Evolutionary conservation across 148 eudicot species (phyloP).

Genomic region (Heliosperma pusillum): DNA sequence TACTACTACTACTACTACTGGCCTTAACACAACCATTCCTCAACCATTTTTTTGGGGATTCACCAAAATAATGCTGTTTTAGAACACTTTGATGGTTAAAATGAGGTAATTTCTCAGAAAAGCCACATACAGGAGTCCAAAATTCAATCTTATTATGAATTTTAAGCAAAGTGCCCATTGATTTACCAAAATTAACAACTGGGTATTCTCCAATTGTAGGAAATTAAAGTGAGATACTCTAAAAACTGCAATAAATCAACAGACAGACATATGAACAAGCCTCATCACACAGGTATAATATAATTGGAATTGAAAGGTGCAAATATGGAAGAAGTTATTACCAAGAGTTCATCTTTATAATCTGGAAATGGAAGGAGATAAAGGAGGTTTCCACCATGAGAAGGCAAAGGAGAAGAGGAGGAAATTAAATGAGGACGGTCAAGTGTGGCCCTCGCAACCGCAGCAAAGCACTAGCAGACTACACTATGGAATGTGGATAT

Average conservation of each 20-base stretch:
- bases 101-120: constrained; percentile 45
- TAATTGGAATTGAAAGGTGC: background rate
- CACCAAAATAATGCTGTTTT: constrained; percentile 30
- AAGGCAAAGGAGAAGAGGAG: constrained; percentile 2
- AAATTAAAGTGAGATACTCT: constrained; percentile 12
- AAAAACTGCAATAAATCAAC: constrained; percentile 11
- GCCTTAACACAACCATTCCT: constrained; percentile 41
- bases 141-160: constrained; percentile 72
- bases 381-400: constrained; percentile 16
- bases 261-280: constrained; percentile 6
- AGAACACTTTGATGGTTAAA: constrained; percentile 35
- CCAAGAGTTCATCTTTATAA: constrained; percentile 9
- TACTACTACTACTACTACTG: constrained; percentile 31
- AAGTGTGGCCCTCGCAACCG: constrained; percentile 21
- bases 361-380: constrained; percentile 5
- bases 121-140: constrained; percentile 56
- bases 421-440: constrained; percentile 13
- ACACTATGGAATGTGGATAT: constrained; percentile 12
- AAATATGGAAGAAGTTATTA: constrained; percentile 12
- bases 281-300: background rate
- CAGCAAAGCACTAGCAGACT: constrained; percentile 10
- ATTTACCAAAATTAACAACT: constrained; percentile 19
- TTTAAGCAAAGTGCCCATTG: constrained; percentile 78
- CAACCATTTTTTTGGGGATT: constrained; percentile 33
- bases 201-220: constrained; percentile 34